These are phyloP conservation scores for Sporothrix variecibatus DNA, from an alignment of 2,329 filamentous ascomycete species.

Conservation along the genomic window DNA sequence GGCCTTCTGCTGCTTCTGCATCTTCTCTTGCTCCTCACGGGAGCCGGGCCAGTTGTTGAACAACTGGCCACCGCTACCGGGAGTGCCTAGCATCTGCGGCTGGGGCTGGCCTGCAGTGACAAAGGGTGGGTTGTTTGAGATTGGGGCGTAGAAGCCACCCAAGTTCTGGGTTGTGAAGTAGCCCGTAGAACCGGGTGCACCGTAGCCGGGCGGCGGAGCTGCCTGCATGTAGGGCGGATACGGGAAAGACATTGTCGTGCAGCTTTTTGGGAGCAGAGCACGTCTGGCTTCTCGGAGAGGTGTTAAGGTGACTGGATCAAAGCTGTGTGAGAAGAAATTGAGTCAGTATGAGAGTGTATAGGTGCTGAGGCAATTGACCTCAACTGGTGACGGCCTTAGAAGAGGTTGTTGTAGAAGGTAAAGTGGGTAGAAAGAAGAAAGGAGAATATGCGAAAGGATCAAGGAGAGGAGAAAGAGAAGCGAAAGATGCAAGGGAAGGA, in stretches of 20 bases:
- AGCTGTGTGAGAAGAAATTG: not conserved
- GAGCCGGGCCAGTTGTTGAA: constrained; percentile 26
- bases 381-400: not conserved
- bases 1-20: not conserved
- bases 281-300: not conserved
- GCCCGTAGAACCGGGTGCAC: constrained; percentile 13
- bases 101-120: not conserved
- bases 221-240: not conserved
- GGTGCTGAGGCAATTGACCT: not conserved
- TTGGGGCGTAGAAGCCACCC: constrained; percentile 23
- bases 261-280: not conserved
- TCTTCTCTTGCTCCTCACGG: not conserved
- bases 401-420: not conserved
- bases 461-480: not conserved
- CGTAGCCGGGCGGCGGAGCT: not conserved
- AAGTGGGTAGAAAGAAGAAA: not conserved
- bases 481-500: not conserved
- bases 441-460: not conserved
- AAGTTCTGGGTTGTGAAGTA: constrained; percentile 21
- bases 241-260: not conserved
- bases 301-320: too few relatives aligned
- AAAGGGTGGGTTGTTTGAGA: constrained; percentile 10
- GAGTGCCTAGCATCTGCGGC: not conserved
- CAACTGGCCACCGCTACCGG: not conserved
- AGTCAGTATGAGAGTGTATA: not conserved